Conservation (phyloP, 2,329 filamentous ascomycete genomes). For the Diaporthe longicolla region DNA sequence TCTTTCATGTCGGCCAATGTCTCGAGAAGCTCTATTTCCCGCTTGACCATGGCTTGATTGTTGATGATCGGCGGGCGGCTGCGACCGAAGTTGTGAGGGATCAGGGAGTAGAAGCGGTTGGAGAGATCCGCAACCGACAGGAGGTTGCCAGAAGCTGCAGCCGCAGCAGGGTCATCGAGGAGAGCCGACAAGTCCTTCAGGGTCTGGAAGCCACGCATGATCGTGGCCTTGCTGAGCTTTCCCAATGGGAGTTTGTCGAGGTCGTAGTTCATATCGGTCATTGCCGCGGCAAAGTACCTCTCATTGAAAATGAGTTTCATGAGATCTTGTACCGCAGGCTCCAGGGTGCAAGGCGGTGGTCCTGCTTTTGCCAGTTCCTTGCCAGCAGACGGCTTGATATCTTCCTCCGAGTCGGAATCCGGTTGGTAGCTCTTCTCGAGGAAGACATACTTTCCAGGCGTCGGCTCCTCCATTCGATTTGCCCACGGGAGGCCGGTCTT, state of each 20-base stretch:
- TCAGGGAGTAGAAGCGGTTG: slow-evolving; percentile 84
- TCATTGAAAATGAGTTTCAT: slow-evolving; percentile 89
- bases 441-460: slow-evolving; percentile 81
- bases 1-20: slow-evolving; percentile 89
- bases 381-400: slow-evolving; percentile 52
- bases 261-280: slow-evolving; percentile 79
- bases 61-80: slow-evolving; percentile 78
- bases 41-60: slow-evolving; percentile 71
- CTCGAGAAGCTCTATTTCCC: slow-evolving; percentile 84
- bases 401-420: slow-evolving; percentile 73
- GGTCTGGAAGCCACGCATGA: slow-evolving; percentile 80
- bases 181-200: slow-evolving; percentile 82
- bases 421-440: slow-evolving; percentile 83
- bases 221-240: slow-evolving; percentile 85
- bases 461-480: slow-evolving; percentile 66
- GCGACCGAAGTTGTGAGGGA: slow-evolving; percentile 86
- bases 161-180: slow-evolving; percentile 67
- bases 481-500: slow-evolving; percentile 73
- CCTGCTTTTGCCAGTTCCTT: slow-evolving; percentile 51
- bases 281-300: slow-evolving; percentile 76
- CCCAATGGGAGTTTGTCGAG: slow-evolving; percentile 84
- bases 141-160: slow-evolving; percentile 59
- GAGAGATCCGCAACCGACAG: slow-evolving; percentile 72
- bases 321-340: slow-evolving; percentile 73
- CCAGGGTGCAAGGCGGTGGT: slow-evolving; percentile 69